phyloP scores from a whole-genome alignment of 768 basidiomycete species.

The Sporobolomyces roseus region DNA sequence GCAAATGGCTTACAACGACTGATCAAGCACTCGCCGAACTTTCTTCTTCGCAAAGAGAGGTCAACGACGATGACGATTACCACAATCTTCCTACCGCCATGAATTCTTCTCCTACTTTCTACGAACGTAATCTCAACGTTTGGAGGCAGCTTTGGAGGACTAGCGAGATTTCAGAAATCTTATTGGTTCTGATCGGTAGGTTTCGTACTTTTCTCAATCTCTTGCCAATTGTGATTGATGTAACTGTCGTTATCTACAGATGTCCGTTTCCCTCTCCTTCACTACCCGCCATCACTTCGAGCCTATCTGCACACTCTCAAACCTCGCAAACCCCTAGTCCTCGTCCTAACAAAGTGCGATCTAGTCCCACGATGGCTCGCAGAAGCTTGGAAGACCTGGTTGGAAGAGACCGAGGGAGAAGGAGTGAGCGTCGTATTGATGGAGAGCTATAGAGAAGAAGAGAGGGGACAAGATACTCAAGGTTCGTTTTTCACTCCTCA shows the following conservation, averaged over 20 bases:
- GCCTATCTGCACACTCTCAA: slow-evolving; percentile 55
- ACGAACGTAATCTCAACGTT: slow-evolving; percentile 85
- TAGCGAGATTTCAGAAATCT: slow-evolving; percentile 80
- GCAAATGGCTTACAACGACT: slow-evolving; percentile 68
- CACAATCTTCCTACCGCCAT: neutral
- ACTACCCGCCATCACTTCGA: slow-evolving; percentile 75
- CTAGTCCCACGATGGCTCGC: slow-evolving; percentile 67
- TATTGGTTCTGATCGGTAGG: slow-evolving; percentile 74
- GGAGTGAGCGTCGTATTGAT: slow-evolving; percentile 64
- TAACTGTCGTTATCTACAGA: slow-evolving; percentile 48
- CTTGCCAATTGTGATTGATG: too few relatives aligned
- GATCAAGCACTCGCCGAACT: slow-evolving; percentile 60
- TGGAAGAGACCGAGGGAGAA: slow-evolving; percentile 54
- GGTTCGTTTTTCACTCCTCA: slow-evolving; percentile 34
- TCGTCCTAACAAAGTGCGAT: slow-evolving; percentile 84
- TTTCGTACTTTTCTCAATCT: too few relatives aligned
- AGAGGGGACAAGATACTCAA: slow-evolving; percentile 29
- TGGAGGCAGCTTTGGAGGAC: slow-evolving; percentile 98
- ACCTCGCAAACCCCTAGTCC: slow-evolving; percentile 54
- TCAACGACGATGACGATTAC: slow-evolving; percentile 31
- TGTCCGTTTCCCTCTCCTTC: slow-evolving; percentile 72
- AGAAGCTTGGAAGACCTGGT: slow-evolving; percentile 58
- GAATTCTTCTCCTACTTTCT: slow-evolving; percentile 48
- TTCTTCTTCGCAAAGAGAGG: slow-evolving; percentile 48
- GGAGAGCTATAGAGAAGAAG: slow-evolving; percentile 66